Evolutionary conservation across 2,329 filamentous ascomycete genomes (phyloP).

Genomic region (Pseudomassariella vexata): DNA sequence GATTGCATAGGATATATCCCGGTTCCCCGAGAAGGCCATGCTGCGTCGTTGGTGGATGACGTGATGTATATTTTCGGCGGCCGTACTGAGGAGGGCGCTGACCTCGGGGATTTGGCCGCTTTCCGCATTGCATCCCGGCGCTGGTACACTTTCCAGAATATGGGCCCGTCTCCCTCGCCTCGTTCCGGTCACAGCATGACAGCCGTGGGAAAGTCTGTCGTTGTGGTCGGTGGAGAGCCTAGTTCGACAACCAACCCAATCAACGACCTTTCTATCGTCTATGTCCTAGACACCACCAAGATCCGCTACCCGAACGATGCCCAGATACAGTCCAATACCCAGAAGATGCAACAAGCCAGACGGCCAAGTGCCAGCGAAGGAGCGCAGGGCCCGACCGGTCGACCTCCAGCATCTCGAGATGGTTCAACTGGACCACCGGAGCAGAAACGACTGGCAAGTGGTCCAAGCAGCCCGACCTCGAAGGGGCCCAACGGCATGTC

Average conservation of each 20-base stretch:
- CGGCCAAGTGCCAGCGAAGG: slow-evolving; percentile 36
- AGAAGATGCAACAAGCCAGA: slow-evolving; percentile 32
- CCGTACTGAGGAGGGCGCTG: slow-evolving; percentile 85
- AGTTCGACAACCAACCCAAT: slow-evolving; percentile 78
- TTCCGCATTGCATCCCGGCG: slow-evolving; percentile 68
- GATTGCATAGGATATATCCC: slow-evolving; percentile 99
- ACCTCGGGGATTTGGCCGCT: slow-evolving; percentile 88
- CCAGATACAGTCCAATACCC: slow-evolving; percentile 32
- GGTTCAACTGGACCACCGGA: slow-evolving; percentile 47
- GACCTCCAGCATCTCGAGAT: slow-evolving; percentile 40
- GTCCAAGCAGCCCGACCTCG: slow-evolving; percentile 27
- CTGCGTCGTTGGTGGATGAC: slow-evolving; percentile 87
- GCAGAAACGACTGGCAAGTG: slow-evolving; percentile 39
- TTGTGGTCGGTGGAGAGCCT: slow-evolving; percentile 90
- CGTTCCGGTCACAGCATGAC: slow-evolving; percentile 98
- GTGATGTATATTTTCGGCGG: slow-evolving; percentile 99
- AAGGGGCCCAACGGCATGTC: slow-evolving; percentile 40
- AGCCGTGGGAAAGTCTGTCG: slow-evolving; percentile 82
- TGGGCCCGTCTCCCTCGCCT: slow-evolving; percentile 91
- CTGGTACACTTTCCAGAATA: slow-evolving; percentile 99
- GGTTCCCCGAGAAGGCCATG: slow-evolving; percentile 86
- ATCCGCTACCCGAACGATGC: slow-evolving; percentile 90
- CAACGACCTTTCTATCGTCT: slow-evolving; percentile 81
- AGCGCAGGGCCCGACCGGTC: slow-evolving; percentile 13
- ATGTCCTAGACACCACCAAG: slow-evolving; percentile 90